phyloP scores from a whole-genome alignment of 192 early-diverging fungal genomes.

The Coemansia sp. region DNA sequence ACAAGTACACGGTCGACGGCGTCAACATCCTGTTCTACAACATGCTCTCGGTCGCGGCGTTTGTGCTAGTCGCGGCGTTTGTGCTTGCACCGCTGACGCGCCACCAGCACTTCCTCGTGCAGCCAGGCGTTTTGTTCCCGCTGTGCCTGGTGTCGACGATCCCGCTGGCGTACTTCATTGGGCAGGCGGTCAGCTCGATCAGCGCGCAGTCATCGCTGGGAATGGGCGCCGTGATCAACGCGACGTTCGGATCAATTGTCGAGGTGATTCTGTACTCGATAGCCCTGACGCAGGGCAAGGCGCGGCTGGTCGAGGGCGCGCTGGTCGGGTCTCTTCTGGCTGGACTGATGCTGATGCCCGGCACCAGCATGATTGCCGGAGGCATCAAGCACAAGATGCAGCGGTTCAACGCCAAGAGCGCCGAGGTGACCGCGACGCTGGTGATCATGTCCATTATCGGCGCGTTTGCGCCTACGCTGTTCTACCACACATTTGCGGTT shows the following conservation, averaged over 20 bases:
- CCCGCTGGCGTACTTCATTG: conserved; percentile 94
- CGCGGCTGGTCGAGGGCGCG: conserved; percentile 81
- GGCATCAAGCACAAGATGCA: conserved; percentile 89
- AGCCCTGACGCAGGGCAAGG: conserved; percentile 85
- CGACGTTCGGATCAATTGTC: conserved; percentile 94
- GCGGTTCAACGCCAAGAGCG: conserved; percentile 90
- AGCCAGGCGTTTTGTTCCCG: conserved; percentile 64
- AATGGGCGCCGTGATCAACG: conserved; percentile 94
- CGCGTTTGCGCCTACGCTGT: conserved; percentile 89
- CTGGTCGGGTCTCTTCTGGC: conserved; percentile 89
- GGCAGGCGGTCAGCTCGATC: conserved; percentile 94
- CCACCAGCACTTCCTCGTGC: conserved; percentile 56
- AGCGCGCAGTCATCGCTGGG: conserved; percentile 91
- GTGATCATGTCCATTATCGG: conserved; percentile 92
- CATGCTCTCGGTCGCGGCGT: conserved; percentile 75
- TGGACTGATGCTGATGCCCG: conserved; percentile 87
- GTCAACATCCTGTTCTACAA: conserved; percentile 98
- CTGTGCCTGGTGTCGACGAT: conserved; percentile 77
- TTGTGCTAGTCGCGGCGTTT: conserved; percentile 80
- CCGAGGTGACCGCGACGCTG: conserved; percentile 94
- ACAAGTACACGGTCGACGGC: conserved; percentile 94
- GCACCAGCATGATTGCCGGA: conserved; percentile 90
- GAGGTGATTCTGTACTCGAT: conserved; percentile 93
- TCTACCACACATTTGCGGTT: conserved; percentile 85
- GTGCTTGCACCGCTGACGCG: conserved; percentile 57